phyloP scores from a whole-genome alignment of 2,329 filamentous ascomycete species.

The Penicillium sp. region DNA sequence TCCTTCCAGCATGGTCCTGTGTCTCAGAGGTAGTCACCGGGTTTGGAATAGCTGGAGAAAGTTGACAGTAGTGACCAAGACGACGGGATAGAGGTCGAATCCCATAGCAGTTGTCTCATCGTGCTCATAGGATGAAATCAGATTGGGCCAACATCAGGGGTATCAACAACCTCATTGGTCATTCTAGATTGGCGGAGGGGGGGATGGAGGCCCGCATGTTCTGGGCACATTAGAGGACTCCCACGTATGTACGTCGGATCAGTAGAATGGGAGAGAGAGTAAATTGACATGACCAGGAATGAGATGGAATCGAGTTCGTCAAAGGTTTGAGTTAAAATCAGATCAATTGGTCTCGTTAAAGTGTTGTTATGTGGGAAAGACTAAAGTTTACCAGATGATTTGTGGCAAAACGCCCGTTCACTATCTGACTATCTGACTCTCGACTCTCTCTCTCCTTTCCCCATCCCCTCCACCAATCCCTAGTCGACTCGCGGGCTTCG shows the following conservation, averaged over 20 bases:
- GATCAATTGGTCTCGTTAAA: neutral
- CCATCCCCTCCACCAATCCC: slow-evolving; percentile 6
- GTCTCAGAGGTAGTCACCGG: neutral
- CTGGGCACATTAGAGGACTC: slow-evolving; percentile 3
- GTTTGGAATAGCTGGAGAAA: neutral
- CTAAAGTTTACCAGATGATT: neutral
- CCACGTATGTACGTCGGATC: neutral
- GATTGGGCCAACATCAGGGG: slow-evolving; percentile 2
- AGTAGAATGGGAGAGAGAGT: neutral
- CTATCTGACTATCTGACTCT: too few species aligned
- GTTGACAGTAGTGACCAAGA: too few species aligned
- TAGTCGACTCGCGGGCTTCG: neutral
- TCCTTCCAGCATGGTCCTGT: neutral
- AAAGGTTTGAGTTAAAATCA: neutral
- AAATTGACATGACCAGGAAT: neutral
- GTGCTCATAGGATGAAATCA: neutral
- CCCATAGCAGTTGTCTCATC: neutral
- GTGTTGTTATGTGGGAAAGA: slow-evolving; percentile 7
- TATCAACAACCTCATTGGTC: neutral
- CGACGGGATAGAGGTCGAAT: too few species aligned
- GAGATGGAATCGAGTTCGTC: neutral
- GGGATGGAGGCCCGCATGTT: slow-evolving; percentile 18
- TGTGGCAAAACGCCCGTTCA: slow-evolving; percentile 11
- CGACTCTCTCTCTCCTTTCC: slow-evolving; percentile 12
- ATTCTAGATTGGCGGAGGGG: slow-evolving; percentile 5